Evolutionary conservation across 2,329 filamentous ascomycete species (phyloP), one percentile per base, ranked within the genome.

Genomic region (Talaromyces sp.): DNA sequence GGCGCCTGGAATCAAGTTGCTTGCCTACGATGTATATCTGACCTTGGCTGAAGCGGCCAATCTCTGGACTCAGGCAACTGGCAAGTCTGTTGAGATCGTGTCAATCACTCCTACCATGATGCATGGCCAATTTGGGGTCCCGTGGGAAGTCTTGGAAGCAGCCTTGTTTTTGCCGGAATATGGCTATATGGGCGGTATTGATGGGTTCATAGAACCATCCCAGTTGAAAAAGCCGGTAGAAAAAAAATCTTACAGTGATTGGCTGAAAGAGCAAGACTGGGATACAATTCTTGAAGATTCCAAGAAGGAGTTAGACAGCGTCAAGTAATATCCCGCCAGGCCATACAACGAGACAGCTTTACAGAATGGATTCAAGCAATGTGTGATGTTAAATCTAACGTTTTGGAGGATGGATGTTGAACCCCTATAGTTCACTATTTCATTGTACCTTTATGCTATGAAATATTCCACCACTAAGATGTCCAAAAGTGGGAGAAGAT

Each of bases 101-200:
- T 65, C 74, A 8, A 62, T 79, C 58, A 69, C 66, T 0, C 62
- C 71, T 3, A 70, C 79, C 17, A 69, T 72, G 1, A 79, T 82
- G 74, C 70, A 75, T 59, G 61, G 65, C 13, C 56, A 66, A 15
- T 66, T 66, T 8, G 67, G 66, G 0, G 60, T 75, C 13, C 73
- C 74, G 2, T 58, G 68, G 61, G 72, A 84, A 63, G 67, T 81
- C 1, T 67, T 82, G 8, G 73, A 81, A 22, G 77, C 72, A 0
- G 68, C 73, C 7, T 70, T 67, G 79, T 77, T 39, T 63, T 80
- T 52, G 70, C 57, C 67, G 0, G 80, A 83, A 63, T 80, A 73
- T 65, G 77, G 77, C 2, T 84, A 81, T 58, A 77, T 71, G 2
- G 72, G 35, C n/a, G 49, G 49, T 7, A 27, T 63, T 10, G 37